Conservation (phyloP, 2,329 filamentous ascomycete genomes). For the Rhynchosporium graminicola region DNA sequence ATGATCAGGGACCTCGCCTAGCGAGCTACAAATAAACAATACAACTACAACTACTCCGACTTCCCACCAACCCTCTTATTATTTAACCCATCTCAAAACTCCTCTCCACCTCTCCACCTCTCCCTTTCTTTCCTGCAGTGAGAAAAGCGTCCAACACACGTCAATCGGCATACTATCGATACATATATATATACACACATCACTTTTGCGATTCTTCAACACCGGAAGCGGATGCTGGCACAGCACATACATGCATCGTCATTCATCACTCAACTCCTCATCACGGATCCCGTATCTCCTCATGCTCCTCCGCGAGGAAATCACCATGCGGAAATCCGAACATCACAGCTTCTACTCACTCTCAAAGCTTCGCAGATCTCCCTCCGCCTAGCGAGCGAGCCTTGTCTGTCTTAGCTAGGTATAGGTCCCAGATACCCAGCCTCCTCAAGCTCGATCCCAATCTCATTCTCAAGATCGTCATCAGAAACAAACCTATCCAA, state of each 20-base stretch:
- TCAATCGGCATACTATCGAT: conserved; percentile 3
- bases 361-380: conserved; percentile 1
- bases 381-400: neutral
- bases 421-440: neutral
- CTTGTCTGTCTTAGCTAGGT: neutral
- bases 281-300: neutral
- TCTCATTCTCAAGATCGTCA: conserved; percentile 3
- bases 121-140: neutral
- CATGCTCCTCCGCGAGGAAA: neutral
- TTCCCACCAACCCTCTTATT: conserved; percentile 9
- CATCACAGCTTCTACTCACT: neutral
- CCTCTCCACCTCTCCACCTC: neutral
- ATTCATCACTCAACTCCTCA: neutral
- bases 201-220: conserved; percentile 3
- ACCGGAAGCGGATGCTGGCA: neutral
- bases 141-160: neutral
- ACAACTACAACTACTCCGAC: conserved; percentile 16
- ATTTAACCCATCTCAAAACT: conserved; percentile 2
- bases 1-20: conserved; percentile 18
- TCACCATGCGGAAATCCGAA: neutral
- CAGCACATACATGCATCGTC: neutral
- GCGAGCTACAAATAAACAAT: conserved; percentile 18
- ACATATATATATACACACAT: neutral
- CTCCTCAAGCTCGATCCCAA: neutral
- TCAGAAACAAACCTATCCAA: neutral